Base-by-base conservation (phyloP, 2,329 filamentous ascomycete species). In the Talaromyces sp. region DNA sequence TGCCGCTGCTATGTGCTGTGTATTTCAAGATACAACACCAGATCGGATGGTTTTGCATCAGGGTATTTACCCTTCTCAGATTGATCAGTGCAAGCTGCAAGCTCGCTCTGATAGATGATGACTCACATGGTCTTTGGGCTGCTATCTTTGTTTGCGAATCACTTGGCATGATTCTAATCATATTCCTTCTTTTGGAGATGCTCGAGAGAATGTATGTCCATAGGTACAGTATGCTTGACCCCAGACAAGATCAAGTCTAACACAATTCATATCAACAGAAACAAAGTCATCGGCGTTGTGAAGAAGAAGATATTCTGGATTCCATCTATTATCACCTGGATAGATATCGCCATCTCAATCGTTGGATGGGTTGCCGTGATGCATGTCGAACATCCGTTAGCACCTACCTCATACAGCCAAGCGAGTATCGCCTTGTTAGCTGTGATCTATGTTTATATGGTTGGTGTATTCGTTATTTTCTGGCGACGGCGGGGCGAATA, bases 71-170 rank as follows among this genome's bases (percentile, higher is more conserved):
- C 1, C 39, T 58, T 9, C 39, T 57, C 9, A 50, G 57, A 9
- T 35, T 60, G 7, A 47, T 55, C n/a, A 46, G 57, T 24, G 52
- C 51, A 17, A 47, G 46, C 20, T 60, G 57, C 50, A 60, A 55
- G 46, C 54, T 60, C 8, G 49, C 52, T 10, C 49, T 54, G 1
- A 58, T 58, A 8, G 37, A 54, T 33, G 41, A 54, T 11, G 53
- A 58, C 27, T 40, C 53, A 2, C 43, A 56, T 27, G 53, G 53
- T 3, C 47, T 56, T 27, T 56, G 50, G 49, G 58, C 52, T 11
- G 54, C 45, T 1, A 54, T 61, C 22, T 58, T 58, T 36, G 58
- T 61, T 7, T 61, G 58, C 22, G 56, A 60, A 42, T 58, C 56
- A 16, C 51, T 57, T 2, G 56, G 58, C 5, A 50, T 61, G 49